phyloP scores from a whole-genome alignment of 2,329 filamentous ascomycete species.

The Pseudocercospora pini-densiflorae region DNA sequence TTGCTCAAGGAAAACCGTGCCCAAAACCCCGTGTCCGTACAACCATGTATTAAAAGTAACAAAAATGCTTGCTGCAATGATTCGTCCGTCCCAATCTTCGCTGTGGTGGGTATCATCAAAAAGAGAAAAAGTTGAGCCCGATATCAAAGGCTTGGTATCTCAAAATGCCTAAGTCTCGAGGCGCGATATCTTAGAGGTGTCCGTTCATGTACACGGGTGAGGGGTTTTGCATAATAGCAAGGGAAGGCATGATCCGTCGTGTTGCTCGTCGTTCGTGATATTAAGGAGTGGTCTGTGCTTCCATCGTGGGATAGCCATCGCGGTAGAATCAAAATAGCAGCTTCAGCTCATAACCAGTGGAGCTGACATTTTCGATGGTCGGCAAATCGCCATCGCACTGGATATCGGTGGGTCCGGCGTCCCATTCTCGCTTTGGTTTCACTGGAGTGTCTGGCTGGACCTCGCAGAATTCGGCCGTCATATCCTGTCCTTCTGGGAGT shows the following conservation, averaged over 20 bases:
- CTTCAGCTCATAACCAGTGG: conserved; percentile 54
- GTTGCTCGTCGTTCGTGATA: conserved; percentile 26
- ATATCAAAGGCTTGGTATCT: conserved; percentile 36
- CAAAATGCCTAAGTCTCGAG: conserved; percentile 20
- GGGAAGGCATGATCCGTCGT: conserved; percentile 25
- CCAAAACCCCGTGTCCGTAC: neutral
- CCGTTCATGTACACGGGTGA: conserved; percentile 27
- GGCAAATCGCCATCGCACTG: conserved; percentile 54
- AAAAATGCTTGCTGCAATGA: neutral
- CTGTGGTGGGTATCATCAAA: conserved; percentile 24
- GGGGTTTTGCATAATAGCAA: conserved; percentile 11
- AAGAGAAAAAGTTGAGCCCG: conserved; percentile 24
- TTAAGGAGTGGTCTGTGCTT: conserved; percentile 21
- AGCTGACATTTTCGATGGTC: conserved; percentile 48
- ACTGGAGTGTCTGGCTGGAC: conserved; percentile 52
- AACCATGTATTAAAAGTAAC: conserved; percentile 13
- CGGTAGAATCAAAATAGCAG: conserved; percentile 49
- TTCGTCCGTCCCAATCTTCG: conserved; percentile 19
- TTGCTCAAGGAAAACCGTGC: neutral
- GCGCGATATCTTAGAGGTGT: conserved; percentile 26
- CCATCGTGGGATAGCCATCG: conserved; percentile 12
- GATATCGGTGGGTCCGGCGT: conserved; percentile 52
- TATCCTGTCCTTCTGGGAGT: conserved; percentile 88
- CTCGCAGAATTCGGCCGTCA: conserved; percentile 73
- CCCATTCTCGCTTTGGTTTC: conserved; percentile 57